Percentiles rank a stretch among this genome's conserved stretches.
Evolutionary conservation across 2,329 filamentous ascomycete species (phyloP).

Genomic region (Coccinonectria pachysandricola): DNA sequence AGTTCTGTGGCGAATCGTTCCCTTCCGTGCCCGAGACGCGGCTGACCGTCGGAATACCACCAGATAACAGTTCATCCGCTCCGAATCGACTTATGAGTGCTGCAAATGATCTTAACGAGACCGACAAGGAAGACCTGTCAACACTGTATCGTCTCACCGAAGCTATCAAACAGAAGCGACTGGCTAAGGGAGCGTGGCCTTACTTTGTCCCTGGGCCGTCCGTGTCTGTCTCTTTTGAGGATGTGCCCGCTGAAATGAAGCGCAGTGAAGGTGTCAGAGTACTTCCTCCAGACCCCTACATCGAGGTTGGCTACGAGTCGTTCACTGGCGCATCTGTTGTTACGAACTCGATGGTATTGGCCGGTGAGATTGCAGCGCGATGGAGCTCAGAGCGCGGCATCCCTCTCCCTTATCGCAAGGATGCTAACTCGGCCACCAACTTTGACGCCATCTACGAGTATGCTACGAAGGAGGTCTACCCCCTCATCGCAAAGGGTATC

Average conservation of each 20-base stretch:
- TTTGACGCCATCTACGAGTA: conserved; percentile 26
- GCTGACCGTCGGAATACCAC: conserved; percentile 21
- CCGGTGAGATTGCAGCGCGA: conserved; percentile 48
- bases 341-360: conserved; percentile 45
- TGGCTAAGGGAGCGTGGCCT: conserved; percentile 39
- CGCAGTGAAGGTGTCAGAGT: conserved; percentile 6
- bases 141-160: conserved; percentile 38
- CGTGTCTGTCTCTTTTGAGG: conserved; percentile 33
- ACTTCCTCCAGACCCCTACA: conserved; percentile 39
- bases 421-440: conserved; percentile 31
- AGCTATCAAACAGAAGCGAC: conserved; percentile 31
- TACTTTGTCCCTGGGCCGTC: conserved; percentile 33
- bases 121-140: conserved; percentile 35
- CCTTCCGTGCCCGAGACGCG: conserved; percentile 12
- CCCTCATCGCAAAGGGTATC: conserved; percentile 20
- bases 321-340: conserved; percentile 26
- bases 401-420: conserved; percentile 47
- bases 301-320: conserved; percentile 26
- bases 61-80: conserved; percentile 3
- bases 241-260: conserved; percentile 14
- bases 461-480: conserved; percentile 25
- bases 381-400: conserved; percentile 51
- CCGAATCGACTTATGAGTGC: conserved; percentile 34
- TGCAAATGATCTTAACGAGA: conserved; percentile 30
- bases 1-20: conserved; percentile 29